phyloP scores from a whole-genome alignment of 2,329 filamentous ascomycete genomes.

The Aureobasidium sp. region DNA sequence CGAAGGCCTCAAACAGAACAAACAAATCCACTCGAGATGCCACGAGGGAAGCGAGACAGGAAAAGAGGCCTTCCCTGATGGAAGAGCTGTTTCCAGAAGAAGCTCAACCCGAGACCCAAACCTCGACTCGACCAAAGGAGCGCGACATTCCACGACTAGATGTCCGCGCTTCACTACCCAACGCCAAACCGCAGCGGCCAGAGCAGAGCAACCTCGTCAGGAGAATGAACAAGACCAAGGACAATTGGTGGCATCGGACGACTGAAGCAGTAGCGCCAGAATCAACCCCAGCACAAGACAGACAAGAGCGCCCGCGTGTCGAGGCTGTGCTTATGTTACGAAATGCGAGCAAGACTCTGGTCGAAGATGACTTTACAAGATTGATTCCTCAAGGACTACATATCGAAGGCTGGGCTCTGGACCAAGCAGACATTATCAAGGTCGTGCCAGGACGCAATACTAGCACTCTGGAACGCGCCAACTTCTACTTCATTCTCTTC shows the following conservation, averaged over 20 bases:
- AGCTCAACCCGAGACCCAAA: constrained; percentile 18
- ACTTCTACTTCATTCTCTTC: constrained; percentile 65
- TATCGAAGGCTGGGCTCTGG: constrained; percentile 56
- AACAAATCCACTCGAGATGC: background rate
- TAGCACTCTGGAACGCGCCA: constrained; percentile 53
- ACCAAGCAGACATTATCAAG: constrained; percentile 44
- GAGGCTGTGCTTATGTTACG: constrained; percentile 47
- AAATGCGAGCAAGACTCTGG: constrained; percentile 51
- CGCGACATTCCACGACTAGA: constrained; percentile 28
- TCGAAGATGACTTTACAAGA: constrained; percentile 62
- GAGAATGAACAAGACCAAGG: background rate
- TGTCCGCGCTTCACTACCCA: background rate
- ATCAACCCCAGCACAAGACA: background rate
- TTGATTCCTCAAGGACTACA: constrained; percentile 54
- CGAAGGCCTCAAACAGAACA: background rate
- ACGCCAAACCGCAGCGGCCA: background rate
- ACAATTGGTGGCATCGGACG: background rate
- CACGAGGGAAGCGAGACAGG: background rate
- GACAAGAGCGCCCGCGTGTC: background rate
- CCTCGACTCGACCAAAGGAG: constrained; percentile 20
- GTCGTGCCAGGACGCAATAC: constrained; percentile 59
- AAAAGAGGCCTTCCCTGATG: constrained; percentile 31
- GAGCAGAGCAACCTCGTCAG: background rate
- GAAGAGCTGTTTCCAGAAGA: constrained; percentile 50
- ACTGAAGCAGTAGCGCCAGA: background rate